Evolutionary conservation across 768 basidiomycete genomes (phyloP).

Genomic region (Boletus barrowsii): DNA sequence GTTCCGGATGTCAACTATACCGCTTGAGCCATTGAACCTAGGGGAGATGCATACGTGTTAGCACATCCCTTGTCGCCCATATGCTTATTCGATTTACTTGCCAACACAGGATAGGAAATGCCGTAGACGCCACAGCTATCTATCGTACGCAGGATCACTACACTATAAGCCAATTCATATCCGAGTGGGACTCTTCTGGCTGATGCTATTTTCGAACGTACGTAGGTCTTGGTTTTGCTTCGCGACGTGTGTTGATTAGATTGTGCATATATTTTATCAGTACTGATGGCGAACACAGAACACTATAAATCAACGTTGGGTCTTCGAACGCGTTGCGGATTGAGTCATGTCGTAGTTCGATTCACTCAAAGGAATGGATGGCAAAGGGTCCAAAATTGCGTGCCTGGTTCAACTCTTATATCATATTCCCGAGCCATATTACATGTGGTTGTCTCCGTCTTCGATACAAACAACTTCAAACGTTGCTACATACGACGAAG

Average conservation of each 20-base stretch:
- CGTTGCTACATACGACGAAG: slow-evolving; percentile 1
- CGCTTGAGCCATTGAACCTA: not conserved
- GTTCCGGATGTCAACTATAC: too few relatives aligned
- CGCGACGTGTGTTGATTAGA: not conserved
- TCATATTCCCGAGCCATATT: not conserved
- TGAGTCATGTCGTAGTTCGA: too few relatives aligned
- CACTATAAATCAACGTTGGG: slow-evolving; percentile 1
- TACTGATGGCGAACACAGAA: not conserved
- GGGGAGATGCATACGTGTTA: not conserved
- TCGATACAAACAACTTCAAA: slow-evolving; percentile 9
- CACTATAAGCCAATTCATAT: not conserved
- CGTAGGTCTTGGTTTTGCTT: not conserved
- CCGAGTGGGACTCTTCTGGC: not conserved
- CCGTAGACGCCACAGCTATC: not conserved
- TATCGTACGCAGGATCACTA: not conserved
- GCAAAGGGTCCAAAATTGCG: too few relatives aligned
- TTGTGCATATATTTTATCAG: too few relatives aligned
- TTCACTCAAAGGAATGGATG: too few relatives aligned
- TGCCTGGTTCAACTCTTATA: too few relatives aligned
- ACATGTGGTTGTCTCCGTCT: not conserved
- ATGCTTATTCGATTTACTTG: not conserved
- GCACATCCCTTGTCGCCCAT: not conserved
- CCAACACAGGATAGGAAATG: not conserved
- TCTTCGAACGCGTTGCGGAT: not conserved
- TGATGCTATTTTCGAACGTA: not conserved